Evolutionary conservation across 2,329 filamentous ascomycete genomes (phyloP).

Genomic region (Diaporthe humulicola): DNA sequence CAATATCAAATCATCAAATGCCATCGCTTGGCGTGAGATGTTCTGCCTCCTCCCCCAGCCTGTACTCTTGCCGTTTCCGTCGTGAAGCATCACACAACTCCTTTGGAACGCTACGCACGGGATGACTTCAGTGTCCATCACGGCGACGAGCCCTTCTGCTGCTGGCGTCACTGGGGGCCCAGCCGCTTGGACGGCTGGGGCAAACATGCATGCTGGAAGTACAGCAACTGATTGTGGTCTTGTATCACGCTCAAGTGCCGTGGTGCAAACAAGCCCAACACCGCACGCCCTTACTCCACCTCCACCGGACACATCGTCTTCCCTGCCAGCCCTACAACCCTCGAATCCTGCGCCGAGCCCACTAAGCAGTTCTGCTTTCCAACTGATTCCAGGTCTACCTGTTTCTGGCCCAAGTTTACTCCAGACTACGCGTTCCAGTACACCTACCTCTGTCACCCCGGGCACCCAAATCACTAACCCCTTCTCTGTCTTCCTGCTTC

Average conservation of each 20-base stretch:
- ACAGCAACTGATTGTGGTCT: not conserved
- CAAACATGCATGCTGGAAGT: not conserved
- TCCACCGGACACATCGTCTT: not conserved
- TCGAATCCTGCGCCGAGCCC: not conserved
- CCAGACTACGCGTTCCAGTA: not conserved
- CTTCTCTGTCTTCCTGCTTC: constrained; percentile 47
- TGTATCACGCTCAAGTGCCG: not conserved
- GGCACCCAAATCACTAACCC: not conserved
- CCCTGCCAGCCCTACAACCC: constrained; percentile 2
- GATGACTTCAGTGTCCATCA: not conserved
- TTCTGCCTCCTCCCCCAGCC: not conserved
- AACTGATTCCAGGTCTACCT: not conserved
- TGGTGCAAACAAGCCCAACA: not conserved
- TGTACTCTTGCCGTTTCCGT: not conserved
- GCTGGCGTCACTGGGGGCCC: not conserved
- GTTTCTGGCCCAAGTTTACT: not conserved
- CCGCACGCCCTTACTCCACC: constrained; percentile 18
- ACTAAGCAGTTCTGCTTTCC: not conserved
- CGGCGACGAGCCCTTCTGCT: not conserved
- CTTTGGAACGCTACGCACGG: not conserved
- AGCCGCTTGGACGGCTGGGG: not conserved
- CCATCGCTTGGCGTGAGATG: not conserved
- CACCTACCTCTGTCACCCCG: not conserved
- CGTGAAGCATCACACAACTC: not conserved
- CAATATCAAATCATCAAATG: not conserved